Base-by-base conservation (phyloP, 2,329 filamentous ascomycete genomes). In the Xenoacremonium recifei region DNA sequence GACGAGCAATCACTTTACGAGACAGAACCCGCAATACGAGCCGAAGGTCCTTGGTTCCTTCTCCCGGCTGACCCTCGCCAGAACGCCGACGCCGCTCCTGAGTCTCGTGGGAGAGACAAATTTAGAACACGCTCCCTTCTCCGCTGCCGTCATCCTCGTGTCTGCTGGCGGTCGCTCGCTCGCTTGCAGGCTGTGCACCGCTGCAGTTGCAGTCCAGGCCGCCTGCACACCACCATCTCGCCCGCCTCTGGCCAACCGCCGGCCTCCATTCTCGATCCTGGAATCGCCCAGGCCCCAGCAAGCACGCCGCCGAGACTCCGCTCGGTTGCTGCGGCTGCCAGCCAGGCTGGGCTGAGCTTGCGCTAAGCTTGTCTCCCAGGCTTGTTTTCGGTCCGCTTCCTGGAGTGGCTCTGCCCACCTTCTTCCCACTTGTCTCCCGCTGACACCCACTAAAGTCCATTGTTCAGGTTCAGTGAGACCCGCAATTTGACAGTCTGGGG, bases 301-400 rank as follows among this genome's bases (percentile, higher is more conserved):
- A 27, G 7, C 13, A 7, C 23, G 23, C 23, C 23, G 9, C 23
- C 23, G 9, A 13, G 13, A 27, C 15, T 20, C 32, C 32, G 16
- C 15, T 10, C 12, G 32, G 27, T 33, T 35, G 15, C 30, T 23
- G 35, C 29, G 33, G 32, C 41, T 40, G 37, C 37, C 42, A 35
- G 51, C 57, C 53, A 47, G 52, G n/a, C n/a, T 37, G 47, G 51
- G 48, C 46, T 50, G 51, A 40, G 45, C 38, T 45, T 19, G 42
- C 48, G 44, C 54, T 55, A 52, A 49, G 50, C 40, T 44, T 48
- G 51, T 42, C 29, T 40, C 29, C 41, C 29, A 37, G 35, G 30
- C 23, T 44, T 44, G 48, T 45, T 46, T 42, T 54, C 47, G 52
- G 45, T 42, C 52, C 49, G 45, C 52, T 49, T 57, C 51, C 43